A percentile compares a stretch with the other conserved stretches of the same genome.
Conservation (phyloP, 2,329 filamentous ascomycete genomes). For the Diaporthe citri region DNA sequence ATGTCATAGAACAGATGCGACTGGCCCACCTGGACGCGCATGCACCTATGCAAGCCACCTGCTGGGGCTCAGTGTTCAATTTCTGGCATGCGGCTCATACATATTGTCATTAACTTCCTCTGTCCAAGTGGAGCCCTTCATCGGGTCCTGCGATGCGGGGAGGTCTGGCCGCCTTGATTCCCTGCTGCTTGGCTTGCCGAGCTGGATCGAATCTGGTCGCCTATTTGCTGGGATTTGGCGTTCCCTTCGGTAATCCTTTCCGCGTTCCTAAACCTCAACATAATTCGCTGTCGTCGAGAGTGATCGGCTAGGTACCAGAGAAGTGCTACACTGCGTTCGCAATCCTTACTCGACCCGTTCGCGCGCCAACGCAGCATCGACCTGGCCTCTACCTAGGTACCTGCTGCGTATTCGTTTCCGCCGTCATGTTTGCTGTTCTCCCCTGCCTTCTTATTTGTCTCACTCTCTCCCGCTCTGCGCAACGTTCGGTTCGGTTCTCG, state of each 20-base stretch:
- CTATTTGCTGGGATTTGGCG: not conserved
- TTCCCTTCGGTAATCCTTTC: constrained; percentile 7
- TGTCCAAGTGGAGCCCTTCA: not conserved
- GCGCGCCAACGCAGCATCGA: not conserved
- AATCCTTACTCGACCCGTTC: not conserved
- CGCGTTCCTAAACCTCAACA: not conserved
- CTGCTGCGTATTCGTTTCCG: not conserved
- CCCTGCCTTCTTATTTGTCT: not conserved
- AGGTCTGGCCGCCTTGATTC: not conserved
- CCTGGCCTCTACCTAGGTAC: no score
- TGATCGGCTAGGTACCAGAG: not conserved
- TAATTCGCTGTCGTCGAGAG: not conserved
- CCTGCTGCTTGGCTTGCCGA: constrained; percentile 19
- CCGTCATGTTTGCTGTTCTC: not conserved
- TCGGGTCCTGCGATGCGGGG: constrained; percentile 9
- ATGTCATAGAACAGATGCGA: constrained; percentile 16
- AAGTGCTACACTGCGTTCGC: not conserved
- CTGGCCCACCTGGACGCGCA: not conserved
- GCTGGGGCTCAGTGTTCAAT: not conserved
- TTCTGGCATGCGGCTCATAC: constrained; percentile 6
- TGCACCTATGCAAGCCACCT: not conserved
- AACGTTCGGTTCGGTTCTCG: no score
- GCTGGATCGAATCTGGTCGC: constrained; percentile 10
- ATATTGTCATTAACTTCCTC: not conserved
- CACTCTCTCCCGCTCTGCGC: not conserved